A percentile compares a stretch with the other conserved stretches of the same genome.
Conservation (phyloP, 495 filamentous ascomycete species). For the Aspergillus affinis region DNA sequence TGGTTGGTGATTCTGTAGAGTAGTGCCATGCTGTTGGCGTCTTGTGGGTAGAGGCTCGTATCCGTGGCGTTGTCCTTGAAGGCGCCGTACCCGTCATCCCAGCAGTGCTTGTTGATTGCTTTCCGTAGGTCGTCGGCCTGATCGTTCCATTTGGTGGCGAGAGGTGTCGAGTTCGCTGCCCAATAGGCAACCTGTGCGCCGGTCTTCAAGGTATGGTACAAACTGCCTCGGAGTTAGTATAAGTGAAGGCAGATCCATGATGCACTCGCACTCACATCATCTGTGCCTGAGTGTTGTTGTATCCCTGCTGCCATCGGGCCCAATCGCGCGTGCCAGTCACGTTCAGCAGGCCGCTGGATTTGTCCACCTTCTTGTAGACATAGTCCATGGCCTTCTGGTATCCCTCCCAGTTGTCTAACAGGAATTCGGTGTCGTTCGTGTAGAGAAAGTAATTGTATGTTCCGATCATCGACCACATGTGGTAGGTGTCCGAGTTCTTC, state of each 20-base stretch:
- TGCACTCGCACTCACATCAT: constrained; percentile 44
- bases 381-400: constrained; percentile 56
- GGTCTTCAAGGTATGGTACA: constrained; percentile 53
- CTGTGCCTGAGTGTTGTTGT: constrained; percentile 55
- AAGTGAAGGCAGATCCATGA: neutral
- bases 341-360: constrained; percentile 50
- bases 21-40: constrained; percentile 52
- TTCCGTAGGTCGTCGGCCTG: constrained; percentile 38
- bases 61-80: constrained; percentile 58
- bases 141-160: constrained; percentile 43
- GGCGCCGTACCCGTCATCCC: constrained; percentile 49
- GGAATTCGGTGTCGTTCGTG: constrained; percentile 53
- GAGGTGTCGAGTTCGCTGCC: constrained; percentile 41
- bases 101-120: constrained; percentile 50
- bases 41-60: constrained; percentile 48
- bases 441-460: constrained; percentile 63
- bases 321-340: constrained; percentile 58
- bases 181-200: constrained; percentile 52
- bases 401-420: constrained; percentile 47
- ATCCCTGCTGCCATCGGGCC: constrained; percentile 54
- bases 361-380: constrained; percentile 51
- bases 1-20: constrained; percentile 38
- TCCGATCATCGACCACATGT: constrained; percentile 63
- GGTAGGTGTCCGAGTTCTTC: constrained; percentile 59
- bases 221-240: constrained; percentile 23